These are phyloP conservation scores for Vitis hybrid DNA, from an alignment of 177 flowering plant genomes.

Conservation along the genomic window DNA sequence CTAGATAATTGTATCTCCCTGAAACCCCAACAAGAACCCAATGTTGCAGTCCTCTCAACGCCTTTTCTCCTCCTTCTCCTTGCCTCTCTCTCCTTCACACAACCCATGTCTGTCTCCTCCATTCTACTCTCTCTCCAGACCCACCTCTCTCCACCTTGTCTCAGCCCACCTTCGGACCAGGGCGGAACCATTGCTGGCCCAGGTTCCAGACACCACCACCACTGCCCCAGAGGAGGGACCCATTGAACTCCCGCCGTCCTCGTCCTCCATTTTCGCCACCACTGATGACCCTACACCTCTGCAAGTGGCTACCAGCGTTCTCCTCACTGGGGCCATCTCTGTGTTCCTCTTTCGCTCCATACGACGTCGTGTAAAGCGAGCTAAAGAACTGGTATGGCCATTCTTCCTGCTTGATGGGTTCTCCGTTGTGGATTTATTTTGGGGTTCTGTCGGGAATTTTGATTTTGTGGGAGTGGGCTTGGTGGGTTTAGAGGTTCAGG, in stretches of 20 bases:
- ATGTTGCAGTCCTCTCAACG: conserved; percentile 27
- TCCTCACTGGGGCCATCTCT: conserved; percentile 88
- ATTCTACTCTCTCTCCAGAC: conserved; percentile 14
- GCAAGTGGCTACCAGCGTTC: conserved; percentile 84
- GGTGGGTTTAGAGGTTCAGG: too few relatives aligned
- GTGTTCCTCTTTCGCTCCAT: conserved; percentile 90
- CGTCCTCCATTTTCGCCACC: conserved; percentile 51
- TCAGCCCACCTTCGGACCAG: conserved; percentile 25
- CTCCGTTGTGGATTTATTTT: background rate
- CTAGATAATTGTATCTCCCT: background rate
- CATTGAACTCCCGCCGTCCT: conserved; percentile 49
- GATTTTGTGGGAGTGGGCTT: background rate
- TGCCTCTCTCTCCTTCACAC: conserved; percentile 15
- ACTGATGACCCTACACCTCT: conserved; percentile 66
- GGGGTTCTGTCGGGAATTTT: background rate
- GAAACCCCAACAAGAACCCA: background rate
- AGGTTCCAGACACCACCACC: conserved; percentile 24
- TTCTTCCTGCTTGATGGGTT: background rate
- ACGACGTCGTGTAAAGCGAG: conserved; percentile 83
- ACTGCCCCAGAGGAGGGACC: conserved; percentile 53
- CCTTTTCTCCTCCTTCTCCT: conserved; percentile 14
- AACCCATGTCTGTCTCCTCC: background rate
- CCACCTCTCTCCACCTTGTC: conserved; percentile 16
- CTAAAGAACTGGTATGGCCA: conserved; percentile 67
- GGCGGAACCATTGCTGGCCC: conserved; percentile 32